Conservation (phyloP, 371 early-diverging fungal species). For the Rhizomucor pusillus region DNA sequence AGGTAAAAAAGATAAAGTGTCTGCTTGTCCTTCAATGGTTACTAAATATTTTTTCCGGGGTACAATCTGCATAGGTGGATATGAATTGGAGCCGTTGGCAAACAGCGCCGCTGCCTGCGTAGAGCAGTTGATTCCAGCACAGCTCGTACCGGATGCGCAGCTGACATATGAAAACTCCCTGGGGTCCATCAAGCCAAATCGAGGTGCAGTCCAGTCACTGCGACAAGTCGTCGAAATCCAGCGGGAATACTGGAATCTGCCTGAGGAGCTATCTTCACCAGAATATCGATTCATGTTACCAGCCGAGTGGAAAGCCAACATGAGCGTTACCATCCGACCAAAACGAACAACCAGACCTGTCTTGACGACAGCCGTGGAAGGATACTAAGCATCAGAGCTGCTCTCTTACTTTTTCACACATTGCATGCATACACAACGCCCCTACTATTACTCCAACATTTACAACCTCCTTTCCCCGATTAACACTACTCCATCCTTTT, state of each 20-base stretch:
- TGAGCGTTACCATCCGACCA: conserved; percentile 52
- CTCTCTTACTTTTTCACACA: no score
- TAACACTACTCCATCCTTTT: no score
- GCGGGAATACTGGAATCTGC: conserved; percentile 51
- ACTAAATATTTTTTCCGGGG: neutral
- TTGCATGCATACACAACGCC: no score
- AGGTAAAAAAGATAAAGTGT: conserved; percentile 15
- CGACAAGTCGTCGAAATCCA: conserved; percentile 41
- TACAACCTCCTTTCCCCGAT: no score
- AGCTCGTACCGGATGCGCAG: conserved; percentile 21
- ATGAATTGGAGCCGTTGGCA: conserved; percentile 46
- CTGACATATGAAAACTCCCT: conserved; percentile 35
- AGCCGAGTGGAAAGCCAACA: conserved; percentile 54
- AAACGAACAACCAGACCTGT: conserved; percentile 37
- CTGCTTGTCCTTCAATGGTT: neutral
- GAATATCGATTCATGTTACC: conserved; percentile 52
- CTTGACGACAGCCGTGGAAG: conserved; percentile 24
- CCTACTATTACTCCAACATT: no score
- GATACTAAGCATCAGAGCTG: conserved; percentile 8
- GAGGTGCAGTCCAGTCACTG: conserved; percentile 48
- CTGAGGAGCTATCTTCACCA: conserved; percentile 37
- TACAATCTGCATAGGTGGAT: conserved; percentile 18
- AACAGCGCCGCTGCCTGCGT: conserved; percentile 41
- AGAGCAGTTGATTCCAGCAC: conserved; percentile 31
- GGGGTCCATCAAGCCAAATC: conserved; percentile 54